These are phyloP conservation scores for Xylaria polymorpha DNA, from an alignment of 2,329 filamentous ascomycete genomes.

Conservation along the genomic window DNA sequence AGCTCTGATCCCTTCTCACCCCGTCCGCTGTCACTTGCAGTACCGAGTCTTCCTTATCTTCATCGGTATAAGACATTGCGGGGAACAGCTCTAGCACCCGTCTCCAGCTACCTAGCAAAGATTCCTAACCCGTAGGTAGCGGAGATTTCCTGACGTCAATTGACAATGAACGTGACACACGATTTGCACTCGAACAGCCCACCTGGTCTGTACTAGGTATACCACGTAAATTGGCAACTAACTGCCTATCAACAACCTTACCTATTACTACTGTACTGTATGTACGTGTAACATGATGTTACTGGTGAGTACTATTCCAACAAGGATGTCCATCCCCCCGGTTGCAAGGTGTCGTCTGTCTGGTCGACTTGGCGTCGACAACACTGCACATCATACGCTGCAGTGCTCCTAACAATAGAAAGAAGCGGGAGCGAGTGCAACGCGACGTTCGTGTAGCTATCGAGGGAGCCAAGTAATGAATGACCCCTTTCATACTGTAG, in stretches of 20 bases:
- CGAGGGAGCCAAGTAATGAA: conserved; percentile 10
- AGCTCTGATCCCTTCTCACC: conserved; percentile 29
- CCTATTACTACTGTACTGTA: neutral
- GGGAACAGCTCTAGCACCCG: conserved; percentile 24
- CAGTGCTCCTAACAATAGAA: neutral
- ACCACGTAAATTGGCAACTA: neutral
- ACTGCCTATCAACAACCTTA: neutral
- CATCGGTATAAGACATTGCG: conserved; percentile 30
- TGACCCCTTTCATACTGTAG: conserved; percentile 15
- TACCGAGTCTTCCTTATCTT: conserved; percentile 22
- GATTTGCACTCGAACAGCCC: neutral
- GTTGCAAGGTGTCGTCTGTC: conserved; percentile 7
- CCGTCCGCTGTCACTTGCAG: conserved; percentile 4
- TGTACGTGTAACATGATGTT: conserved; percentile 15
- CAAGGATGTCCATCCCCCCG: conserved; percentile 24
- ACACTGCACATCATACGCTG: neutral
- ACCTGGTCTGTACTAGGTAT: neutral
- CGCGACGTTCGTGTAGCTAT: conserved; percentile 26
- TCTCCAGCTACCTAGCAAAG: conserved; percentile 16
- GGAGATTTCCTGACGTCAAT: conserved; percentile 31
- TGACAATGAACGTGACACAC: neutral
- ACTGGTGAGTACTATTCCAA: neutral
- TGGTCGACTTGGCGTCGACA: conserved; percentile 6
- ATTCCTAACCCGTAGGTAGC: conserved; percentile 5
- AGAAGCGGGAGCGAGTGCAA: conserved; percentile 12